Base-by-base conservation (phyloP, 441 rosid genomes). In the Mallotus japonicus region DNA sequence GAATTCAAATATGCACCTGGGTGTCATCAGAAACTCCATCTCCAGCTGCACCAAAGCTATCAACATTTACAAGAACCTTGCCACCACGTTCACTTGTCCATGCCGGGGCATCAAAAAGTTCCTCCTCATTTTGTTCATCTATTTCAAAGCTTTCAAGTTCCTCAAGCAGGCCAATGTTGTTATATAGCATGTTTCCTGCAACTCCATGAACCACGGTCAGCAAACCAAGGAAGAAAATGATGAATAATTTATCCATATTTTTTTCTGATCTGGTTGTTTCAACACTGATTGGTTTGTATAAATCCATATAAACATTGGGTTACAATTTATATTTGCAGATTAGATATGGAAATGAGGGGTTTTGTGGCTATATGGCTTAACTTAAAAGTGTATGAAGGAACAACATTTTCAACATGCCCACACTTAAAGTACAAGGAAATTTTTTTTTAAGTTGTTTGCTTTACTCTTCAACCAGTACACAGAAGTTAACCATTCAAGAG, bases 21-120 rank as follows among this genome's bases (percentile, higher is more conserved):
- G 98, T 91, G 78, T 95, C 98, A 82, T 95, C 98, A 70, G 95
- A 85, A 80, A 86, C 80, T 73, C 95, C 99, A 86, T 95, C 88
- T 80, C 96, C 99, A 73, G 65, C 87, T 40, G 98, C 96, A 66
- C 91, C 92, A 44, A 95, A 95, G 90, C 95, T 90, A 76, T 95
- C 97, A 40, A 95, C 94, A 77, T 95, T 93, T 75, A 95, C 95
- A 67, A 93, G 87, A 77, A 87, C 91, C 85, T 82, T 88, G 76
- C 87, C 70, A 58, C 93, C 87, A 19, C 77, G 79, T 73, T 84
- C 87, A 79, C 88, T 87, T 60, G 81, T 84, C 88, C 88, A 84
- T 16, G 75, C 80, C 5, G 90, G 85, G 64, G 71, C 68, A 57
- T 82, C 84, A 73, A 82, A 77, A 75, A 71, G 79, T 42, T 83